These are phyloP conservation scores for Chaetomium tenue DNA, from an alignment of 495 filamentous ascomycete species.

Conservation along the genomic window DNA sequence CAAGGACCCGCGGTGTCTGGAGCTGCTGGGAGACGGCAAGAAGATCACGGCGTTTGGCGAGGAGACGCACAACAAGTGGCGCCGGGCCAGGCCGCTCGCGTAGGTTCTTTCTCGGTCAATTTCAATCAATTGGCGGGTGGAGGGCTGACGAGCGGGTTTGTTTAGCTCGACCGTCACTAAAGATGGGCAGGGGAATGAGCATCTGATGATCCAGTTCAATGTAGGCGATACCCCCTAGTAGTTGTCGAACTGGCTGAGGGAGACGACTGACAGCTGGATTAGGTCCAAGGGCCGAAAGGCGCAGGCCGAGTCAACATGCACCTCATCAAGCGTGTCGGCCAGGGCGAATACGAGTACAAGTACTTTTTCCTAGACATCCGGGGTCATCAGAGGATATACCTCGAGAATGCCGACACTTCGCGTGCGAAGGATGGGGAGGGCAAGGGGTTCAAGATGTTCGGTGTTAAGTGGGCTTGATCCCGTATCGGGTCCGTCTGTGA, in stretches of 20 bases:
- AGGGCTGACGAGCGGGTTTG: conserved; percentile 17
- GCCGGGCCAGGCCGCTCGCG: conserved; percentile 79
- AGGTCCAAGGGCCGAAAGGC: conserved; percentile 81
- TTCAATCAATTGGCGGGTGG: no score
- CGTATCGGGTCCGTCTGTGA: no score
- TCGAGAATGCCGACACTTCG: conserved; percentile 56
- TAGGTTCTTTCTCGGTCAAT: conserved; percentile 42
- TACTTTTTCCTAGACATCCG: conserved; percentile 76
- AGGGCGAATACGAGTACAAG: conserved; percentile 72
- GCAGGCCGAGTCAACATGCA: conserved; percentile 74
- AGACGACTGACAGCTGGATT: conserved; percentile 23
- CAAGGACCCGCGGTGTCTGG: conserved; percentile 63
- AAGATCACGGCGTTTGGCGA: conserved; percentile 85
- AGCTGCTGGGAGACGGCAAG: conserved; percentile 70
- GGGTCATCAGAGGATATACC: conserved; percentile 57
- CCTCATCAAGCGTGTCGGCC: conserved; percentile 60
- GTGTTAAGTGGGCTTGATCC: conserved; percentile 54
- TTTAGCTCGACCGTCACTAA: conserved; percentile 61
- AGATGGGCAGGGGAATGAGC: conserved; percentile 73
- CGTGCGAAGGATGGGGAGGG: conserved; percentile 34
- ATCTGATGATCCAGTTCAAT: conserved; percentile 85
- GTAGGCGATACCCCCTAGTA: conserved; percentile 46
- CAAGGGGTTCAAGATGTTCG: conserved; percentile 59
- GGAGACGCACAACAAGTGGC: conserved; percentile 77
- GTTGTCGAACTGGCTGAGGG: neutral